A percentile compares a stretch with the other conserved stretches of the same genome.
Conservation (phyloP, 1,139 yeast species). For the Geotrichum restrictum region DNA sequence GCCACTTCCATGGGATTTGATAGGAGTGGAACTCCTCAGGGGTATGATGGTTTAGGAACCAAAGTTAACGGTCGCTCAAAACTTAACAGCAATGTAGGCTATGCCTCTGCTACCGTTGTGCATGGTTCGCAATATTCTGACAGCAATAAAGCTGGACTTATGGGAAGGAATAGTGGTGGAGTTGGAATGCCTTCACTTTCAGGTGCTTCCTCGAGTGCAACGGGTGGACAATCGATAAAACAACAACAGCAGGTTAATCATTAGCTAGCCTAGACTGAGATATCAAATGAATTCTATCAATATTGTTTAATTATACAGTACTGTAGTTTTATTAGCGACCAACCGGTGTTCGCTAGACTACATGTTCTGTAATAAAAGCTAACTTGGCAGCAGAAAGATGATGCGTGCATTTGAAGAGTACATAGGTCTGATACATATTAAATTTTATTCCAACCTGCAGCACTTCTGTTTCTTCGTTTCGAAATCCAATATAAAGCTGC, state of each 20-base stretch:
- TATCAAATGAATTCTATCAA: too few relatives aligned
- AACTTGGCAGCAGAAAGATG: too few relatives aligned
- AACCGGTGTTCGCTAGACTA: too few relatives aligned
- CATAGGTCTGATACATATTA: too few relatives aligned
- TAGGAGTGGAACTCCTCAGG: conserved; percentile 1
- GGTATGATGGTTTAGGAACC: not conserved
- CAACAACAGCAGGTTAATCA: not conserved
- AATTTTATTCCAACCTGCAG: too few relatives aligned
- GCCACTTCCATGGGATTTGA: not conserved
- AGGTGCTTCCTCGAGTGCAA: not conserved
- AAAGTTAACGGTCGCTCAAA: conserved; percentile 15
- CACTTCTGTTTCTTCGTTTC: not conserved
- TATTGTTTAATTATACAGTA: too few relatives aligned
- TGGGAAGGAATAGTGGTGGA: not conserved
- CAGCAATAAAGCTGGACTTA: not conserved
- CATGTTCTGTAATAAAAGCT: too few relatives aligned
- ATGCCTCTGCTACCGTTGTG: not conserved
- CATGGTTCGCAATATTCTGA: not conserved
- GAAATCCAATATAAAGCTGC: not conserved
- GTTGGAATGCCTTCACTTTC: not conserved
- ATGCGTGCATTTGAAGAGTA: too few relatives aligned
- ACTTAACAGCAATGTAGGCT: conserved; percentile 11
- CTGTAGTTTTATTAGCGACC: too few relatives aligned
- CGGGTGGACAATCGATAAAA: conserved; percentile 5
- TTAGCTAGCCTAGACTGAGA: too few relatives aligned